Base-by-base conservation (phyloP, 495 filamentous ascomycete genomes). In the Hypoxylon intermedium region DNA sequence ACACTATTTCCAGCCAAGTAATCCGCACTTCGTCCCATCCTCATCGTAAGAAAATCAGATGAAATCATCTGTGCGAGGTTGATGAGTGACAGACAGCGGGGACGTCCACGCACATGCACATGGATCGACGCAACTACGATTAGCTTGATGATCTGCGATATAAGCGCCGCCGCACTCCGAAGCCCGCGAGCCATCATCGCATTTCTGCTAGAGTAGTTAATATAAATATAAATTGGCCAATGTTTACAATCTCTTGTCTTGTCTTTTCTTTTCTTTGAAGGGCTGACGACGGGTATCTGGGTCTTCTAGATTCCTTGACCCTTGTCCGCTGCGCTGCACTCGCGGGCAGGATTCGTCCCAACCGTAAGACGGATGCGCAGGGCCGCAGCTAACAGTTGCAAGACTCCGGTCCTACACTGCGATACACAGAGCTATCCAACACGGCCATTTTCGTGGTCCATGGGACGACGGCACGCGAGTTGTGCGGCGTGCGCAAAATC, bases 71-170 rank as follows among this genome's bases (percentile, higher is more conserved):
- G 20, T 49, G 23, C 50, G 60, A 55, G 51, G 50, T 65, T 55
- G 23, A 15, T 19, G 34, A 7, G 34, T 37, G n/a, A 63, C 7
- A 56, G 42, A 33, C 36, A n/a, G 37, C 23, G 18, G 38, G 36
- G 18, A 48, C 21, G n/a, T 49, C 48, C n/a, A 48, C 42, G 49
- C 18, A 49, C 38, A 20, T 54, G 37, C n/a, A n/a, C n/a, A 18
- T 16, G 2, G 55, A 65, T 65, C 51, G 51, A 45, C 38, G 42
- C 28, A 3, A 50, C 54, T 64, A 48, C 61, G 62, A 65, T 65
- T 65, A 60, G 45, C 44, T 65, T 53, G 40, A 60, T 55, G 62
- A 65, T 65, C 62, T 60, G 56, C 62, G 46, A 56, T 60, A 46
- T 51, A 52, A 65, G 51, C 55, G 56, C 55, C 24, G 24, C 50